Evolutionary conservation across 2,329 filamentous ascomycete species (phyloP).

Genomic region (Sporothrix phasma): DNA sequence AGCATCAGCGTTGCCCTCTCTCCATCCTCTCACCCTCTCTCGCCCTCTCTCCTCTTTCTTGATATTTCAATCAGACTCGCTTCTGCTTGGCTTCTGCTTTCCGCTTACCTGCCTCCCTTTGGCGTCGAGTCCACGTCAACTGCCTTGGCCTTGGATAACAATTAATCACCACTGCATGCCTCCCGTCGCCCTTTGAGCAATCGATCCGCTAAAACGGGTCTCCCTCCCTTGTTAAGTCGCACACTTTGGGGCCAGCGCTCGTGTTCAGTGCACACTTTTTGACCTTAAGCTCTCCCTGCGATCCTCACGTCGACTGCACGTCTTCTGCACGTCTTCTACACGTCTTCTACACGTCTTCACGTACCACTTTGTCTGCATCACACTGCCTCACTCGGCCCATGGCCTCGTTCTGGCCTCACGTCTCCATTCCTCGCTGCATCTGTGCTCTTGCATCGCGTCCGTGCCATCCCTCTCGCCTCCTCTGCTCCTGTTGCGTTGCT

Average conservation of each 20-base stretch:
- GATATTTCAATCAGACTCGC: neutral
- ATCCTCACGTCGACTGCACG: conserved; percentile 6
- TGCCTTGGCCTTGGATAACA: neutral
- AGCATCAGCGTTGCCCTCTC: neutral
- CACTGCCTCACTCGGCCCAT: neutral
- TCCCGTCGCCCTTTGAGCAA: neutral
- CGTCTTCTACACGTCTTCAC: neutral
- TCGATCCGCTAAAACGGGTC: neutral
- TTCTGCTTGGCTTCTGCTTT: neutral
- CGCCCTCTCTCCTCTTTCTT: neutral
- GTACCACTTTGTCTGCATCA: neutral
- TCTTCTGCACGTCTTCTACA: neutral
- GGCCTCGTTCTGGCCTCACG: neutral
- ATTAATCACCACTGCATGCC: neutral
- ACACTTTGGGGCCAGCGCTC: neutral
- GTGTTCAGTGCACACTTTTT: neutral
- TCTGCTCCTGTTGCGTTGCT: neutral
- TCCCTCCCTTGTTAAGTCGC: neutral
- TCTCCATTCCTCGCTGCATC: conserved; percentile 4
- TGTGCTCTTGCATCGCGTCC: conserved; percentile 6
- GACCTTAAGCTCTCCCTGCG: conserved; percentile 3
- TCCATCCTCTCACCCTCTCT: neutral
- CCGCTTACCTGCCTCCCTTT: conserved; percentile 3
- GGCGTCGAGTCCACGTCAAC: neutral
- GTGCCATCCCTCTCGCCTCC: conserved; percentile 9